Evolutionary conservation across 306 rosid species (phyloP), one percentile per base, ranked within the genome.

Genomic region (Chamaecrista fasciculata): DNA sequence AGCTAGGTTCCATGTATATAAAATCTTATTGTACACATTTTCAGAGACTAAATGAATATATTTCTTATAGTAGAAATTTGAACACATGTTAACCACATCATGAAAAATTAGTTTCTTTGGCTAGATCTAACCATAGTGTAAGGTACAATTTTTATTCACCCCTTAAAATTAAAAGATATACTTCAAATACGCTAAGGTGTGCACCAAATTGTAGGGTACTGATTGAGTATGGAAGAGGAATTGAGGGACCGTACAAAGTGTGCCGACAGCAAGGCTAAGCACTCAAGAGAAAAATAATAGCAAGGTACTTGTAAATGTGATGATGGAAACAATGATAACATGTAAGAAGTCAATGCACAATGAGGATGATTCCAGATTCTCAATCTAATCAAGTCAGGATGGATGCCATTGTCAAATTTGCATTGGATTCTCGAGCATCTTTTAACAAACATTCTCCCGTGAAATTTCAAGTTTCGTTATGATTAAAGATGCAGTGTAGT

Each of bases 401-500:
- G 71, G 53, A 56, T n/a, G 2, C 43, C 43, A 37, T 40, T n/a
- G n/a, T n/a, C n/a, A n/a, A n/a, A 66, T 53, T 51, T 82, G 72
- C 91, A 89, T 86, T 58, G 91, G 96, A 85, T 90, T 70, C 92
- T 84, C 66, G 59, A 52, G 72, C 85, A 81, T 68, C 52, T 69
- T 77, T 79, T 66, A 51, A 73, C 80, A 61, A 80, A 78, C 81
- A 71, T 85, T 77, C 85, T 80, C 71, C 23, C 79, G 31, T 56
- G 0, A 20, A 48, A 42, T 71, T 81, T 80, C 81, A 76, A 81
- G 52, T 69, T 76, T 28, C 39, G 78, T 74, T 72, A 90, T 90
- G 79, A 90, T 83, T 89, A 76, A 57, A 60, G 15, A 62, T 42
- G 79, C 48, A 66, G 55, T 67, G n/a, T n/a, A n/a, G n/a, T n/a